Evolutionary conservation across 108 stramenopile species (phyloP).

Genomic region (Hondaea fermentalgiana): DNA sequence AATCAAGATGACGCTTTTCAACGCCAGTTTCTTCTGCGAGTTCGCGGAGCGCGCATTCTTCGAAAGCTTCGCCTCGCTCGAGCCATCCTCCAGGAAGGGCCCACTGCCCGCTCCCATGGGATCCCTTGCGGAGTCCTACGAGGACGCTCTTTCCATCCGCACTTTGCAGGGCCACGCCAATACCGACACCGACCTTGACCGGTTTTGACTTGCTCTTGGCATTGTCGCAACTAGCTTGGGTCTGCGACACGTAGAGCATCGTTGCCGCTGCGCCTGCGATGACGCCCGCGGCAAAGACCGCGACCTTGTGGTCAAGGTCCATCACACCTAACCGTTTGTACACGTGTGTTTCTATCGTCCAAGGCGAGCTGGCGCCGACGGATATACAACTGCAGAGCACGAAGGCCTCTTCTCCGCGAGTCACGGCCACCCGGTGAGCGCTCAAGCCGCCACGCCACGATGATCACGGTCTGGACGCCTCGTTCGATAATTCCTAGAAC

Average conservation of each 20-base stretch:
- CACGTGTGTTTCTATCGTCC: no score
- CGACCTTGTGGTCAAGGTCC: no score
- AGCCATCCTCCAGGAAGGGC: constrained; percentile 28
- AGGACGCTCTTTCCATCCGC: not conserved
- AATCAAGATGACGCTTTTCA: not conserved
- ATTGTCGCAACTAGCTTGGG: not conserved
- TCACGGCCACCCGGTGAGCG: no score
- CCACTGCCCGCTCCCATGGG: constrained; percentile 23
- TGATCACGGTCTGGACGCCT: no score
- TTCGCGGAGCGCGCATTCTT: not conserved
- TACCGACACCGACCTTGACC: not conserved
- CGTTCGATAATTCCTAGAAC: no score
- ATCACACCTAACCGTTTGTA: no score
- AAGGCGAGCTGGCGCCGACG: no score
- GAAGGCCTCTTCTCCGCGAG: no score
- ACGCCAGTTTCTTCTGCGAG: constrained; percentile 22
- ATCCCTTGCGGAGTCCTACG: constrained; percentile 22
- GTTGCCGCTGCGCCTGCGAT: not conserved
- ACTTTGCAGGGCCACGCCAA: not conserved
- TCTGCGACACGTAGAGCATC: not conserved
- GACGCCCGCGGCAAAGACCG: not conserved
- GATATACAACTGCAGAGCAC: no score
- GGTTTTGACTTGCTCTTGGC: not conserved
- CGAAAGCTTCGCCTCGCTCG: constrained; percentile 1
- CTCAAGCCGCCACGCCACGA: no score